Percentiles rank a stretch among this genome's conserved stretches.
Conservation (phyloP, 1,284 basidiomycete genomes). For the Melampsora larici-populina region DNA sequence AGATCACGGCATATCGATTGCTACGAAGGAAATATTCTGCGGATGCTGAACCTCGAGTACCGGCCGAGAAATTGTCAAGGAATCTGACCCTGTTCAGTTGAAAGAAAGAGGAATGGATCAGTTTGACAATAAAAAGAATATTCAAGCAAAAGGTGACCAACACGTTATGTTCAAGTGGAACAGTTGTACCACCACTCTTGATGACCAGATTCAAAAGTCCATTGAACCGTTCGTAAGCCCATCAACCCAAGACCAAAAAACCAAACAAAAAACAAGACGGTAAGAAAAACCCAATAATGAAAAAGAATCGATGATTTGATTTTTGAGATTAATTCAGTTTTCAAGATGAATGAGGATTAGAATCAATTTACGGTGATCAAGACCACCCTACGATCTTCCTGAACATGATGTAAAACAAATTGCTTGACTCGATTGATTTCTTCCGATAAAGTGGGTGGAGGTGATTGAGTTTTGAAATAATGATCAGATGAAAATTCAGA, state of each 20-base stretch:
- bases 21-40: slow-evolving; percentile 87
- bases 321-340: no score
- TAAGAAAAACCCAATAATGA: no score
- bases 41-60: slow-evolving; percentile 92
- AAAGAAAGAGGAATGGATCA: slow-evolving; percentile 3
- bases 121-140: no score
- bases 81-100: slow-evolving; percentile 75
- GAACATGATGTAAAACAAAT: neutral
- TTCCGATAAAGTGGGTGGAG: slow-evolving; percentile 6
- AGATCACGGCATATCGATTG: slow-evolving; percentile 95
- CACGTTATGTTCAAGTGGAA: slow-evolving; percentile 93
- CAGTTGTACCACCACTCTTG: slow-evolving; percentile 91
- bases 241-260: slow-evolving; percentile 28
- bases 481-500: slow-evolving; percentile 17
- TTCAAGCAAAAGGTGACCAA: slow-evolving; percentile 65
- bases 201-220: slow-evolving; percentile 36
- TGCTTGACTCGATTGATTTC: neutral
- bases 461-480: slow-evolving; percentile 28
- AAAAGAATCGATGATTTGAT: no score
- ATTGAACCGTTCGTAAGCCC: no score
- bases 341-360: no score
- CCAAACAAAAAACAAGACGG: slow-evolving; percentile 29
- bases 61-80: slow-evolving; percentile 97
- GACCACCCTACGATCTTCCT: slow-evolving; percentile 64
- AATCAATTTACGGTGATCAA: slow-evolving; percentile 76